Conservation (phyloP, 2,329 filamentous ascomycete species). For the Paramyrothecium sp. region DNA sequence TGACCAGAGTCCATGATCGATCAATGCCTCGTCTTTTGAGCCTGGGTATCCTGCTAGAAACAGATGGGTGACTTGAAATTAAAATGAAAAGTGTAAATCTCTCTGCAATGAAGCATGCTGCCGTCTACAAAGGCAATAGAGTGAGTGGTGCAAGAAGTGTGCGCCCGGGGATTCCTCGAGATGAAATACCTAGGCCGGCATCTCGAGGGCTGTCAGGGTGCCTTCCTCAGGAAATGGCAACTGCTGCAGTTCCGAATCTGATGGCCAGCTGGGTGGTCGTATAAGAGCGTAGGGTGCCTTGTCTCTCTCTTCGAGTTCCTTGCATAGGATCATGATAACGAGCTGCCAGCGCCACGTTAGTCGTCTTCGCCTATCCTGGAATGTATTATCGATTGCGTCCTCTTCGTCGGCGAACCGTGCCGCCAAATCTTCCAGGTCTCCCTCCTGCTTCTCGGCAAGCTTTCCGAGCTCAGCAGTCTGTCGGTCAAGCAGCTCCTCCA, state of each 20-base stretch:
- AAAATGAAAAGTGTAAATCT: not conserved
- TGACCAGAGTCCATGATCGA: too few relatives aligned
- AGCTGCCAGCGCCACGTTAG: slow-evolving; percentile 52
- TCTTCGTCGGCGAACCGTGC: slow-evolving; percentile 48
- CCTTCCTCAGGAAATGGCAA: not conserved
- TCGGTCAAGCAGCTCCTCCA: slow-evolving; percentile 56
- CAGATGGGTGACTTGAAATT: too few relatives aligned
- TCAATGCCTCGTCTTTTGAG: not conserved
- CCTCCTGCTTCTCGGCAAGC: slow-evolving; percentile 42
- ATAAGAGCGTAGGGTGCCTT: slow-evolving; percentile 40
- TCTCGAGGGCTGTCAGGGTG: not conserved
- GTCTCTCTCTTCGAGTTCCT: slow-evolving; percentile 46
- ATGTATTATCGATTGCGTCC: slow-evolving; percentile 42
- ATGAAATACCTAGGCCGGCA: not conserved
- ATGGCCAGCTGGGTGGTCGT: slow-evolving; percentile 30
- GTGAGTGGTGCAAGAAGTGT: too few relatives aligned
- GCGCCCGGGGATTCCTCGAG: too few relatives aligned
- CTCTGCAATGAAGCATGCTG: not conserved
- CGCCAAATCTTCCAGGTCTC: slow-evolving; percentile 48
- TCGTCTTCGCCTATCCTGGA: slow-evolving; percentile 41
- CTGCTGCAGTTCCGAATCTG: slow-evolving; percentile 7
- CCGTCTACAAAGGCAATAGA: too few relatives aligned
- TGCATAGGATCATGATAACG: slow-evolving; percentile 50
- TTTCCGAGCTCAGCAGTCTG: slow-evolving; percentile 52
- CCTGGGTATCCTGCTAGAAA: not conserved